Percentiles rank a stretch among this genome's conserved stretches.
Evolutionary conservation across 2,329 filamentous ascomycete genomes (phyloP).

Genomic region (Ceratocystis cacaofunesta): DNA sequence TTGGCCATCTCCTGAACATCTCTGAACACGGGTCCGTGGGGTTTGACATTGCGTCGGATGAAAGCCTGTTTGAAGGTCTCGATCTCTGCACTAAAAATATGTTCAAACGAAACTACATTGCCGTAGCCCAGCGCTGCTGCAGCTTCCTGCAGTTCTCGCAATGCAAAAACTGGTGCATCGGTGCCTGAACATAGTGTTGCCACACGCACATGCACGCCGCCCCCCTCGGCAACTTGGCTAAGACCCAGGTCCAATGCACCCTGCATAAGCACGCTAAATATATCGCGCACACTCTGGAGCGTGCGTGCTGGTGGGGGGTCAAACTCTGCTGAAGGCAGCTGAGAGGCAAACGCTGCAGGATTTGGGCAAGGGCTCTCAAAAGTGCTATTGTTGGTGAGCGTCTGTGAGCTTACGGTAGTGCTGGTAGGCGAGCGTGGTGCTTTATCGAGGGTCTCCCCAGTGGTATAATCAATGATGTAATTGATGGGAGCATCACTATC

Average conservation of each 20-base stretch:
- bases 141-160: conserved; percentile 40
- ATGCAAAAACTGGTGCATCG: conserved; percentile 54
- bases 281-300: conserved; percentile 3
- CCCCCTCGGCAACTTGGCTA: conserved; percentile 20
- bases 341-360: background rate
- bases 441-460: background rate
- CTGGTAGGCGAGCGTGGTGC: background rate
- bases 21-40: conserved; percentile 36
- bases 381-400: background rate
- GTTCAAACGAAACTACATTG: conserved; percentile 31
- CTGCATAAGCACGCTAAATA: conserved; percentile 7
- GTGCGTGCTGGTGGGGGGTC: background rate
- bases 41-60: conserved; percentile 44
- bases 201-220: conserved; percentile 28
- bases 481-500: too few species aligned
- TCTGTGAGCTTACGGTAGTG: background rate
- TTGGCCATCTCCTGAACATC: conserved; percentile 42
- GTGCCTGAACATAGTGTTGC: conserved; percentile 69
- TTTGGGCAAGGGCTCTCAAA: too few species aligned
- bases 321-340: background rate
- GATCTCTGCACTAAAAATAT: conserved; percentile 50
- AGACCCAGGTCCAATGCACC: conserved; percentile 18
- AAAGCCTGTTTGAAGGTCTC: conserved; percentile 49
- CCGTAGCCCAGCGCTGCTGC: conserved; percentile 22
- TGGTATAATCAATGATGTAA: background rate